Conservation (phyloP, 1,284 basidiomycete species). For the Hemileia vastatrix region DNA sequence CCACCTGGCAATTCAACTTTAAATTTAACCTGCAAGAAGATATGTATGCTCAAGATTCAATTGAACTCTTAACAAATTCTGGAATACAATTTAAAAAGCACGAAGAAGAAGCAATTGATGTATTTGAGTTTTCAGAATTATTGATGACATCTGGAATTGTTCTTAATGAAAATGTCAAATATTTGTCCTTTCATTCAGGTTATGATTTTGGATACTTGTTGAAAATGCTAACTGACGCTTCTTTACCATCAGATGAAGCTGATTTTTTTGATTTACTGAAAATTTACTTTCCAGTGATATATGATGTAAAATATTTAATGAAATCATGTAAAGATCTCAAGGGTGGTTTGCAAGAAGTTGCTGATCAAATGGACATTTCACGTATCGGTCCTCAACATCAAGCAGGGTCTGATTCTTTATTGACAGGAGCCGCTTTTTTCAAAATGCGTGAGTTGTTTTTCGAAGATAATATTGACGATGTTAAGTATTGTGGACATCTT, state of each 20-base stretch:
- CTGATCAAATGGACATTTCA: constrained; percentile 79
- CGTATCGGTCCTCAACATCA: constrained; percentile 89
- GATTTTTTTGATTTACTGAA: constrained; percentile 78
- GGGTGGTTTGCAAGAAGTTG: constrained; percentile 91
- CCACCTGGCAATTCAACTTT: constrained; percentile 99
- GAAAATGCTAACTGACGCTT: constrained; percentile 78
- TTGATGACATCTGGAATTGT: constrained; percentile 93
- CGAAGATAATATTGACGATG: constrained; percentile 63
- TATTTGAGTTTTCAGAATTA: constrained; percentile 90
- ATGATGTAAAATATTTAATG: constrained; percentile 97
- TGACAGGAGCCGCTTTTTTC: constrained; percentile 91
- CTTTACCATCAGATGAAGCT: constrained; percentile 77
- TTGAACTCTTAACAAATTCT: constrained; percentile 85
- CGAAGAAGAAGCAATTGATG: constrained; percentile 79
- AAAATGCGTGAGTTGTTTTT: constrained; percentile 88
- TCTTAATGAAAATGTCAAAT: constrained; percentile 74
- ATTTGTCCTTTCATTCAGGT: constrained; percentile 96
- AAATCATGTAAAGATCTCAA: constrained; percentile 75
- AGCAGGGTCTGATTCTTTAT: constrained; percentile 86
- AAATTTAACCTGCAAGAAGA: constrained; percentile 85
- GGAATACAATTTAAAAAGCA: constrained; percentile 92
- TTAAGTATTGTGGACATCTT: constrained; percentile 30
- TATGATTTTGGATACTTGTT: constrained; percentile 99
- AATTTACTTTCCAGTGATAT: constrained; percentile 91
- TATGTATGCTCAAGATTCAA: constrained; percentile 95